Conservation (phyloP, 441 rosid species). For the Cnidoscolus chayamansa region DNA sequence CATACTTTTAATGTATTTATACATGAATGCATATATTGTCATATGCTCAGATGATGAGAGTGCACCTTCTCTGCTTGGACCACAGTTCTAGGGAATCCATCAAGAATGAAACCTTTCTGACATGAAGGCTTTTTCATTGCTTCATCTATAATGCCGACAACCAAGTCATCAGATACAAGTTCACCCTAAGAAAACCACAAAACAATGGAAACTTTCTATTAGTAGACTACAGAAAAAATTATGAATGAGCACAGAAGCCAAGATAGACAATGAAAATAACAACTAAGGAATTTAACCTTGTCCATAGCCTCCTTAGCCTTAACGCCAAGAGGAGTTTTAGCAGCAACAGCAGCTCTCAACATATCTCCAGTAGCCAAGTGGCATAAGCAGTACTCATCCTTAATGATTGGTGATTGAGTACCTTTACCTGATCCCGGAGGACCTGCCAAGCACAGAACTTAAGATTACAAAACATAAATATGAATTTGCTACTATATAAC, state of each 20-base stretch:
- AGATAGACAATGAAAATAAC: background rate
- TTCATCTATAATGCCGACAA: constrained; percentile 90
- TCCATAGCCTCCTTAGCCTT: constrained; percentile 98
- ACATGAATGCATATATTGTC: background rate
- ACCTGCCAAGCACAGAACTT: constrained; percentile 47
- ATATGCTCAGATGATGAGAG: background rate
- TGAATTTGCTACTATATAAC: background rate
- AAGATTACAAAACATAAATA: background rate
- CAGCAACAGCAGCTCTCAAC: constrained; percentile 94
- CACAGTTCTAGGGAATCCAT: constrained; percentile 93
- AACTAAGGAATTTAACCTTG: constrained; percentile 43
- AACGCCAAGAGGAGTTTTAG: constrained; percentile 91
- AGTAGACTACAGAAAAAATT: constrained; percentile 12
- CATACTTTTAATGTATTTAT: background rate
- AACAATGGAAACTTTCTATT: constrained; percentile 17
- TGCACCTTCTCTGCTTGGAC: constrained; percentile 89
- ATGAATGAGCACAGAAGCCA: background rate
- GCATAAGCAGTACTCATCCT: constrained; percentile 88
- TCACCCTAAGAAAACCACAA: constrained; percentile 55
- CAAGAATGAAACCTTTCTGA: constrained; percentile 93
- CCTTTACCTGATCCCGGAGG: constrained; percentile 99
- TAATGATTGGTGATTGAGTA: constrained; percentile 87
- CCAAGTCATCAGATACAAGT: constrained; percentile 94
- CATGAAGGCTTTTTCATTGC: constrained; percentile 93
- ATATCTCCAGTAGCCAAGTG: constrained; percentile 98